Percentiles rank a stretch among this genome's conserved stretches.
These are phyloP conservation scores for Coemansia sp. DNA, from an alignment of 192 early-diverging fungal species.

Conservation along the genomic window DNA sequence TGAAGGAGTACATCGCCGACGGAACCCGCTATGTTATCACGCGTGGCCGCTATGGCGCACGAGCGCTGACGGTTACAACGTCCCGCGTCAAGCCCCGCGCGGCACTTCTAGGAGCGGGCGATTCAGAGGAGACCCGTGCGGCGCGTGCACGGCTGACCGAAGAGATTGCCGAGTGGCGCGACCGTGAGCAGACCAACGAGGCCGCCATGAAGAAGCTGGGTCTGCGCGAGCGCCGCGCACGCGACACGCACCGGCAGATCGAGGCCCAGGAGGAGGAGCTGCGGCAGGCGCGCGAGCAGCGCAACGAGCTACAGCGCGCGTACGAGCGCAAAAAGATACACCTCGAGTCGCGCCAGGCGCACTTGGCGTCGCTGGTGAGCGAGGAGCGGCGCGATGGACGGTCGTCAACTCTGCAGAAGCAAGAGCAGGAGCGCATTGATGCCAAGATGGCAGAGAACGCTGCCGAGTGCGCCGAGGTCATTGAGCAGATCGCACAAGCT, in stretches of 20 bases:
- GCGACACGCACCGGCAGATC: constrained; percentile 19
- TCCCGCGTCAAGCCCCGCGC: constrained; percentile 13
- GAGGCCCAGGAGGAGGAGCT: constrained; percentile 32
- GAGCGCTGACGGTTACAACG: constrained; percentile 29
- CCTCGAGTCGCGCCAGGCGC: constrained; percentile 21
- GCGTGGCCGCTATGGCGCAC: constrained; percentile 41
- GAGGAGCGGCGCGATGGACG: constrained; percentile 17
- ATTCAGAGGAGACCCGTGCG: constrained; percentile 32
- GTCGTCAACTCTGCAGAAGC: not conserved
- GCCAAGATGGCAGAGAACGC: constrained; percentile 14
- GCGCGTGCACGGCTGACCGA: constrained; percentile 14
- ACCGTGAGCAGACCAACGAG: constrained; percentile 23
- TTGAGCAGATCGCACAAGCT: not conserved
- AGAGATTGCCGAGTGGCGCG: constrained; percentile 26
- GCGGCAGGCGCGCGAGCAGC: constrained; percentile 8
- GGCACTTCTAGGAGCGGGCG: constrained; percentile 28
- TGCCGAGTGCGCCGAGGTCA: constrained; percentile 7
- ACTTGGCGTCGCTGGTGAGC: constrained; percentile 13
- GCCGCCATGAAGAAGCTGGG: constrained; percentile 20
- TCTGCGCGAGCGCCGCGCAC: constrained; percentile 19
- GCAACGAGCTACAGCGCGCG: constrained; percentile 1
- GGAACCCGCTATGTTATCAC: constrained; percentile 29
- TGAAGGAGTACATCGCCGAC: constrained; percentile 42
- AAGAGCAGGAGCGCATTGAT: constrained; percentile 13
- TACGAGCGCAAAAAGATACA: constrained; percentile 28